A percentile compares a stretch with the other conserved stretches of the same genome.
phyloP scores from a whole-genome alignment of 495 filamentous ascomycete genomes.

The Neurospora sp. region DNA sequence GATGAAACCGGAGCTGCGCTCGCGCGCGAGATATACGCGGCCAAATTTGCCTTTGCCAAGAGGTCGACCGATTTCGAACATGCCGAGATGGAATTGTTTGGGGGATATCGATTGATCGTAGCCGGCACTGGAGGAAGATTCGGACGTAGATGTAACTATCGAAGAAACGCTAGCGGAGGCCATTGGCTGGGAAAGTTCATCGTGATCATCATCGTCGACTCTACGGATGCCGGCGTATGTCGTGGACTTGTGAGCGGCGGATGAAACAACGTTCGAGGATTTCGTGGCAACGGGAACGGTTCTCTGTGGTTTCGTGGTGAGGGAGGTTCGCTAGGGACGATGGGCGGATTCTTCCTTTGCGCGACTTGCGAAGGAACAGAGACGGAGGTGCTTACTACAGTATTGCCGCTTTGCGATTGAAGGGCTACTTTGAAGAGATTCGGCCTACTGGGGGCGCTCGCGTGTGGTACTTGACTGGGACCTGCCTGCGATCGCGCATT shows the following conservation, averaged over 20 bases:
- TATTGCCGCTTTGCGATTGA: constrained; percentile 51
- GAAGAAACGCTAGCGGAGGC: constrained; percentile 4
- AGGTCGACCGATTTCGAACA: constrained; percentile 97
- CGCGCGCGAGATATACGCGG: constrained; percentile 88
- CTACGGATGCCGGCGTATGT: background rate
- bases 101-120: constrained; percentile 22
- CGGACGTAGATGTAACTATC: constrained; percentile 12
- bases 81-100: constrained; percentile 84
- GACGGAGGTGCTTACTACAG: constrained; percentile 45
- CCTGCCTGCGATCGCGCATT: constrained; percentile 35
- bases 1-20: constrained; percentile 80
- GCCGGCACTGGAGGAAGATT: constrained; percentile 17
- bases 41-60: constrained; percentile 97
- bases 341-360: constrained; percentile 32
- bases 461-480: constrained; percentile 38
- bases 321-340: constrained; percentile 21
- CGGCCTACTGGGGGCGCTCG: constrained; percentile 49
- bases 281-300: constrained; percentile 8
- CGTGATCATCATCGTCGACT: background rate
- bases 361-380: constrained; percentile 57
- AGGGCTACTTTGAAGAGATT: constrained; percentile 75
- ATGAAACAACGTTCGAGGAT: background rate
- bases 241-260: background rate
- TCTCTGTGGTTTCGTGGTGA: constrained; percentile 20
- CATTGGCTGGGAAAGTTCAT: background rate